phyloP scores from a whole-genome alignment of 306 rosid species.

The Senna siamea region DNA sequence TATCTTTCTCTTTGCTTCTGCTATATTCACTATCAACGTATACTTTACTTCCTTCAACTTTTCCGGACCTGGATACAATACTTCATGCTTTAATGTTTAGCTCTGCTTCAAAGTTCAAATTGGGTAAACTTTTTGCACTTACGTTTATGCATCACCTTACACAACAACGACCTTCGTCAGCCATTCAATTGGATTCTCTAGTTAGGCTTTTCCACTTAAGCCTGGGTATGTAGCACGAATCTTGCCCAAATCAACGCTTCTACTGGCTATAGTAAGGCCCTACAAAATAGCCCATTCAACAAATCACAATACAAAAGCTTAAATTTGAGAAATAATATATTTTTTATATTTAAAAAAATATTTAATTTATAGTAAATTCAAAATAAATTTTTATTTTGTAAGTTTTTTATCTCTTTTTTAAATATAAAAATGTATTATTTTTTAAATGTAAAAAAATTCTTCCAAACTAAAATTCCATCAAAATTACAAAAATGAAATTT shows the following conservation, averaged over 20 bases:
- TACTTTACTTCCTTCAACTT: background rate
- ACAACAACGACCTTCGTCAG: too few relatives aligned
- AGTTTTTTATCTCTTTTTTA: too few relatives aligned
- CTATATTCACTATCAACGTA: background rate
- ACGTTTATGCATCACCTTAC: too few relatives aligned
- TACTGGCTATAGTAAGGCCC: background rate
- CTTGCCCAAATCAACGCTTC: slow-evolving; percentile 3
- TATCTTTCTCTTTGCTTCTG: slow-evolving; percentile 29
- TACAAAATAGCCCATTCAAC: background rate
- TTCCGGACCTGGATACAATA: background rate
- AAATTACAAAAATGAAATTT: too few relatives aligned
- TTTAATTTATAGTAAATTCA: too few relatives aligned
- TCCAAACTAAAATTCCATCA: too few relatives aligned
- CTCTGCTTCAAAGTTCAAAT: background rate
- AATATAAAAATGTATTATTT: too few relatives aligned
- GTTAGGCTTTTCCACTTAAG: slow-evolving; percentile 16
- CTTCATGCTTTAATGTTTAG: background rate
- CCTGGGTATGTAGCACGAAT: background rate
- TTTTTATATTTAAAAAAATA: too few relatives aligned
- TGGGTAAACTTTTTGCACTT: background rate
- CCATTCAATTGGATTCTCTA: slow-evolving; percentile 8
- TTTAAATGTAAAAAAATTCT: too few relatives aligned
- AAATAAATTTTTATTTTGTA: too few relatives aligned
- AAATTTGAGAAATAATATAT: too few relatives aligned
- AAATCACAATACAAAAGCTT: too few relatives aligned